Evolutionary conservation across 1,284 basidiomycete species (phyloP), one percentile per base, ranked within the genome.

Genomic region (Cutaneotrichosporon curvatum): DNA sequence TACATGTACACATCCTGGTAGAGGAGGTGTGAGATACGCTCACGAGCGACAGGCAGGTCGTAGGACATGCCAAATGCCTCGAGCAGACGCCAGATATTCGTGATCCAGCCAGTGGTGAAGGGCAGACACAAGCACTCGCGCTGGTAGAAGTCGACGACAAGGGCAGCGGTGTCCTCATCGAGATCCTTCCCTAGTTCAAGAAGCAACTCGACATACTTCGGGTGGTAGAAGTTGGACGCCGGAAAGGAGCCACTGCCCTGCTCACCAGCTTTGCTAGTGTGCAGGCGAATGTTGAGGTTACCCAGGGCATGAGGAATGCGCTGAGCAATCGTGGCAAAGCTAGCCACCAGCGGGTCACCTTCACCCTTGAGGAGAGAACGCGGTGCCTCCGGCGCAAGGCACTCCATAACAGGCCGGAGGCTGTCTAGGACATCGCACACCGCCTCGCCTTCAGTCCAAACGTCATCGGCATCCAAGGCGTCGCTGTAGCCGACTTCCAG

Each of bases 71-170:
- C 73, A 55, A 76, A 76, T 1, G 69, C 63, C 23, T 68, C 55
- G 44, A 75, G 58, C 22, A 76, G 55, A 16, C 68, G 67, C 59
- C 69, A 65, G 25, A 74, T 68, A 32, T 76, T 74, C 10, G 63
- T 60, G 43, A 76, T 67, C 76, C 76, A 78, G 30, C 70, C 69
- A 0, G 65, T 57, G 10, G 71, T 70, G 28, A 72, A 68, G 0
- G 76, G 76, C 6, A 73, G 56, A 52, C 74, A 75, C 2, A 75
- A 61, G 8, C 68, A 68, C 45, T 73, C 71, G 11, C 59, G 55
- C 32, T 73, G 60, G 53, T 73, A 74, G 53, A 72, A 73, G 41
- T 76, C 72, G 51, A 78, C 65, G 8, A 77, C 65, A 9, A 64
- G 48, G 3, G 59, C 52, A 8, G 72, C 71, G 30, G 71, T 64